Conservation (phyloP, 2,329 filamentous ascomycete genomes). For the Spiromastix sp. region DNA sequence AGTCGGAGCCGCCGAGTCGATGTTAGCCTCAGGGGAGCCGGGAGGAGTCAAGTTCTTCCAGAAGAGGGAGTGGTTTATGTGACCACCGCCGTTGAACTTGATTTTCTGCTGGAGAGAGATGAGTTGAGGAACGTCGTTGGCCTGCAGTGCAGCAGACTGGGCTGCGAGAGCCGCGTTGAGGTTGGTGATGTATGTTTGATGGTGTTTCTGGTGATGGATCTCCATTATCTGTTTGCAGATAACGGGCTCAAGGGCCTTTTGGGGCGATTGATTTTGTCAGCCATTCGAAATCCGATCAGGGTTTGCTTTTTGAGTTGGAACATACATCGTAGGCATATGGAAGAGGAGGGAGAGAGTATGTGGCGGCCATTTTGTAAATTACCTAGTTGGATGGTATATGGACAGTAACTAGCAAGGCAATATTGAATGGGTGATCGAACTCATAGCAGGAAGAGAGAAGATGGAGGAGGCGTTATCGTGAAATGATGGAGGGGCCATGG, state of each 20-base stretch:
- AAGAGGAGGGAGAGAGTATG: slow-evolving; percentile 53
- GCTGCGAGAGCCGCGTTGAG: slow-evolving; percentile 67
- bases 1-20: slow-evolving; percentile 42
- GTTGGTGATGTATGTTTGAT: slow-evolving; percentile 84
- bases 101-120: slow-evolving; percentile 60
- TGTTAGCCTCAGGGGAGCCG: slow-evolving; percentile 46
- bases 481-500: not conserved
- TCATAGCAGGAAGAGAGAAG: not conserved
- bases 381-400: not conserved
- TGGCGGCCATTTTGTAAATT: slow-evolving; percentile 12
- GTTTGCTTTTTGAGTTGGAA: no score
- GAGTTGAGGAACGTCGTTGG: slow-evolving; percentile 52
- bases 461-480: no score
- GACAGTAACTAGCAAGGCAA: not conserved
- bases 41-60: slow-evolving; percentile 71
- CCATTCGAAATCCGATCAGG: slow-evolving; percentile 29
- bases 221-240: slow-evolving; percentile 90
- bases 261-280: slow-evolving; percentile 59
- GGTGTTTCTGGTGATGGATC: slow-evolving; percentile 86
- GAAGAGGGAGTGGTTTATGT: slow-evolving; percentile 89
- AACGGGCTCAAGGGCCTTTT: slow-evolving; percentile 63
- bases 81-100: slow-evolving; percentile 83
- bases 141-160: slow-evolving; percentile 46
- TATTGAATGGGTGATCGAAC: not conserved
- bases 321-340: slow-evolving; percentile 62